phyloP scores from a whole-genome alignment of 2,329 filamentous ascomycete species.

The Talaromyces sp. region DNA sequence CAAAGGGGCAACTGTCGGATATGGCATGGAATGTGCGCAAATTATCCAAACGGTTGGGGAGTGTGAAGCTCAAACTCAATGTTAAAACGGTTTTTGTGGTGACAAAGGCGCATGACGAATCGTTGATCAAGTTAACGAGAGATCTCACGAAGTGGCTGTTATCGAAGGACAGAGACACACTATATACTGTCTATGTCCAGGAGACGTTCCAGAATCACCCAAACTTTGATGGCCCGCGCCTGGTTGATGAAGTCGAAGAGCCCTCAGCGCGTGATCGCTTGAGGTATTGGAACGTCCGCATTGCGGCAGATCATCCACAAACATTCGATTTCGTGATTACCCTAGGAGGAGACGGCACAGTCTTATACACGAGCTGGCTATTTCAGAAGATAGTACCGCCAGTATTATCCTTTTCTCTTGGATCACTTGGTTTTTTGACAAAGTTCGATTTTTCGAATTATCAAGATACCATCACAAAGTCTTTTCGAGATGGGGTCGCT shows the following conservation, averaged over 20 bases:
- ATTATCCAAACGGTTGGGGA: conserved; percentile 78
- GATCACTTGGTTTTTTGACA: conserved; percentile 89
- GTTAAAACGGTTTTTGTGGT: conserved; percentile 82
- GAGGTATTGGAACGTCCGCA: conserved; percentile 76
- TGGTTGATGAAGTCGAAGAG: conserved; percentile 58
- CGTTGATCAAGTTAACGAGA: conserved; percentile 71
- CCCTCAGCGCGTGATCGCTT: conserved; percentile 57
- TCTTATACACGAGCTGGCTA: conserved; percentile 92
- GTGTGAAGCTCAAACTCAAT: conserved; percentile 75
- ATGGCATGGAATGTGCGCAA: conserved; percentile 97
- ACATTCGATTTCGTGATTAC: conserved; percentile 93
- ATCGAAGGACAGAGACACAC: conserved; percentile 61
- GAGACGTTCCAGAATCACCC: conserved; percentile 67
- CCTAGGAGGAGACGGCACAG: conserved; percentile 91
- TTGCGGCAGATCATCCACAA: conserved; percentile 75
- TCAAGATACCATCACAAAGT: conserved; percentile 62
- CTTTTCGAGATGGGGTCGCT: conserved; percentile 79
- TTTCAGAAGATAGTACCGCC: conserved; percentile 95
- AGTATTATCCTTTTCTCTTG: conserved; percentile 84
- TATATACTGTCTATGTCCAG: conserved; percentile 79
- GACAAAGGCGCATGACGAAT: conserved; percentile 85
- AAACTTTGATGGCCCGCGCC: conserved; percentile 67
- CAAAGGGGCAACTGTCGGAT: conserved; percentile 90
- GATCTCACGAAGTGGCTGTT: conserved; percentile 79
- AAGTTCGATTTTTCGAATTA: conserved; percentile 90